Percentiles rank a stretch among this genome's conserved stretches.
Evolutionary conservation across 2,329 filamentous ascomycete genomes (phyloP).

Genomic region (Pyrenophora tritici-repentis): DNA sequence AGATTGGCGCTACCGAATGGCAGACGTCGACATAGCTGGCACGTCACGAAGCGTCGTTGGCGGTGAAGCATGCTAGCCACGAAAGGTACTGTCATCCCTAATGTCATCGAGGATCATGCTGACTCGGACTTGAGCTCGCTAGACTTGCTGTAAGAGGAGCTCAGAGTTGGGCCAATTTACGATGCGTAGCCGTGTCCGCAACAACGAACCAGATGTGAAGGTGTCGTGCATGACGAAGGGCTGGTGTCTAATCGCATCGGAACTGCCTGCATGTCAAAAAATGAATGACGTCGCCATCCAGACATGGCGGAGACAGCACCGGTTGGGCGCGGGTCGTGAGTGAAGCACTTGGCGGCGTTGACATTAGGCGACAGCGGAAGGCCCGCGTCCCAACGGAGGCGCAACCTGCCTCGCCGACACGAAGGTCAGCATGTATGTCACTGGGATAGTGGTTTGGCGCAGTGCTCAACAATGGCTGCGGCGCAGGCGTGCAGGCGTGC

Average conservation of each 20-base stretch:
- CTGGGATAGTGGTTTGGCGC: background rate
- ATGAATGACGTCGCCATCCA: slow-evolving; percentile 18
- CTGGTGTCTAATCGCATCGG: background rate
- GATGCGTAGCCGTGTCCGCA: background rate
- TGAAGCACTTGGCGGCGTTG: slow-evolving; percentile 20
- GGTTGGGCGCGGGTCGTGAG: slow-evolving; percentile 14
- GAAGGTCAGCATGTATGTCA: slow-evolving; percentile 7
- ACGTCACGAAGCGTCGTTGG: slow-evolving; percentile 5
- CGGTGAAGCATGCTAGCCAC: slow-evolving; percentile 18
- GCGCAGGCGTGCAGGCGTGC: slow-evolving; percentile 6
- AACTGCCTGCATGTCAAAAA: background rate
- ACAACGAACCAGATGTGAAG: slow-evolving; percentile 7
- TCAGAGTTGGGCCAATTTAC: slow-evolving; percentile 1
- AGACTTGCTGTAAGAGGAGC: slow-evolving; percentile 29
- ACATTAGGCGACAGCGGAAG: slow-evolving; percentile 17
- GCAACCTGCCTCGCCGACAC: slow-evolving; percentile 4
- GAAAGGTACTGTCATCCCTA: slow-evolving; percentile 20
- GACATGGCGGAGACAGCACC: slow-evolving; percentile 17
- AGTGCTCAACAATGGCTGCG: too few species aligned
- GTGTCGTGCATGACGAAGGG: background rate
- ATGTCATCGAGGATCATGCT: slow-evolving; percentile 5
- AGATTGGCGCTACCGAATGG: background rate
- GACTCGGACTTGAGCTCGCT: slow-evolving; percentile 22
- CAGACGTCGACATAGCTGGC: background rate
- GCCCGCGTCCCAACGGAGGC: slow-evolving; percentile 16